Conservation (phyloP, 1,139 yeast genomes). For the Saccharomyces hybrid region DNA sequence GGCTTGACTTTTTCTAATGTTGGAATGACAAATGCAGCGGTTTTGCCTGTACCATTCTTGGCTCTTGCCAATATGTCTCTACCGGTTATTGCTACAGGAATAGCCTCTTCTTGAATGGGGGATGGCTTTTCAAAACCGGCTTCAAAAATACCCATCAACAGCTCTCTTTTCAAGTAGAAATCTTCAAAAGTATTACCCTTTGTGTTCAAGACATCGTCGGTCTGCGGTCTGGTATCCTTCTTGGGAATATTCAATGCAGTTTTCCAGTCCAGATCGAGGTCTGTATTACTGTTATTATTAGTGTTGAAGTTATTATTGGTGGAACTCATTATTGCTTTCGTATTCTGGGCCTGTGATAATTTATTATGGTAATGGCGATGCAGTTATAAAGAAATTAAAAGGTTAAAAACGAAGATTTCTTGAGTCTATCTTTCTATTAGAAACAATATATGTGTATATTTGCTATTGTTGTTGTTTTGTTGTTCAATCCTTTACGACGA, state of each 20-base stretch:
- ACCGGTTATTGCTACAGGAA: slow-evolving; percentile 92
- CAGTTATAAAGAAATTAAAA: neutral
- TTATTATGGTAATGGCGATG: neutral
- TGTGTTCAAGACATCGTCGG: slow-evolving; percentile 90
- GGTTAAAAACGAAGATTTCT: neutral
- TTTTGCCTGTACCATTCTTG: slow-evolving; percentile 96
- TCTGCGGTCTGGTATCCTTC: slow-evolving; percentile 87
- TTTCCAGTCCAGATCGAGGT: slow-evolving; percentile 50
- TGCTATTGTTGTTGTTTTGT: neutral
- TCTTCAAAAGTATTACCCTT: slow-evolving; percentile 91
- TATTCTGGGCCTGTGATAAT: neutral
- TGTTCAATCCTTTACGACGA: neutral
- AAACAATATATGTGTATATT: neutral
- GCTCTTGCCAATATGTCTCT: slow-evolving; percentile 97
- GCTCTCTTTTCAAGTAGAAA: slow-evolving; percentile 81
- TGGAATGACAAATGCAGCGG: slow-evolving; percentile 93
- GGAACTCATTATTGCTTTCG: neutral
- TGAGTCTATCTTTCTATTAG: neutral
- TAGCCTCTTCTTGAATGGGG: slow-evolving; percentile 96
- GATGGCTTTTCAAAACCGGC: slow-evolving; percentile 98
- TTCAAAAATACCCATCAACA: slow-evolving; percentile 96
- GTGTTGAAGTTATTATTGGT: neutral
- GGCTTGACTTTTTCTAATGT: slow-evolving; percentile 80
- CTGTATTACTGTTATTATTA: slow-evolving; percentile 7
- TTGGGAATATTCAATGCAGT: slow-evolving; percentile 63